Evolutionary conservation across 2,329 filamentous ascomycete species (phyloP), one percentile per base, ranked within the genome.

Genomic region (Arthrobotrys pseudoclavata): DNA sequence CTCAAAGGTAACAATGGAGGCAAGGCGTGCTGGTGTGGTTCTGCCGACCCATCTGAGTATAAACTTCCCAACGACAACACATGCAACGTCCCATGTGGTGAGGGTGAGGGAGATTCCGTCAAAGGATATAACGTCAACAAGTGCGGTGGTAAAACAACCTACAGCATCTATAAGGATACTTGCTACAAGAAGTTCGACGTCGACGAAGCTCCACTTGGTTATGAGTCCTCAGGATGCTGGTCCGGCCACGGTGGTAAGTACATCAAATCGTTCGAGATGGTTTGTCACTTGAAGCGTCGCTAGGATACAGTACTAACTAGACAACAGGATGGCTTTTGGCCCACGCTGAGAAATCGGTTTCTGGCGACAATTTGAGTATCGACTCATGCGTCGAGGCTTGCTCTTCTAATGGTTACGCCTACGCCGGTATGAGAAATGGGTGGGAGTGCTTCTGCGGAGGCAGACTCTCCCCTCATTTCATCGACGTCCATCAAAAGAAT

Each of bases 1-100:
- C 45, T 72, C 60, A 64, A 60, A 26, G 69, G 69, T n/a, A 15
- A 52, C 4, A 55, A 57, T 15, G 68, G 29, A 26, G 52, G 40
- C n/a, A 71, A 71, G 52, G 15, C 61, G 52, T 74, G 69, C 31
- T 50, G 52, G 52, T 74, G 69, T 29, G 50, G 50, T 47, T 60
- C 61, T 50, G 69, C 24, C 18, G 29, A 64, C 29, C 13, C 29
- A 3, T 15, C 42, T 15, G 50, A 34, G 12, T 34, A 66, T n/a
- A 61, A 61, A 22, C 55, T 69, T 26, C 1, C 6, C 15, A 31
- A 13, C 20, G 40, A 26, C 4, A 66, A 7, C 60, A 50, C 9
- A 0, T 24, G 47, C 15, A 24, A 50, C 10, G 45, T 22, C n/a
- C 18, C 45, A 22, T 47, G 45, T 10, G 18, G 18, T 22, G 45